These are phyloP conservation scores for Coemansia sp. DNA, from an alignment of 192 early-diverging fungal genomes.

Conservation along the genomic window DNA sequence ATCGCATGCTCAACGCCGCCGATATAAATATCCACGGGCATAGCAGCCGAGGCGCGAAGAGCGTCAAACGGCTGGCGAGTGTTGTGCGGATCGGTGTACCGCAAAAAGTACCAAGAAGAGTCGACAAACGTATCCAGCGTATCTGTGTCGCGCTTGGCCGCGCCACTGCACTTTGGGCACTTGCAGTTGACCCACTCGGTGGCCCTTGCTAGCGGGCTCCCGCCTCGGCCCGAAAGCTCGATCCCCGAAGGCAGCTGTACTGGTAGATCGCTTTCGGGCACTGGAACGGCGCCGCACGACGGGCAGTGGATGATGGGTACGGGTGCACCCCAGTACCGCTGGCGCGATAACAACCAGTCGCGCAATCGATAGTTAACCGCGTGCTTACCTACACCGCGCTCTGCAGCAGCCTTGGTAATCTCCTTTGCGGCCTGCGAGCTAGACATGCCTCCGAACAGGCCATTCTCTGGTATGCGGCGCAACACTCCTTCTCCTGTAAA, in stretches of 20 bases:
- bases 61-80: slow-evolving; percentile 54
- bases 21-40: slow-evolving; percentile 93
- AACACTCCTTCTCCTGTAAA: slow-evolving; percentile 64
- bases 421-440: slow-evolving; percentile 60
- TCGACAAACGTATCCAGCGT: slow-evolving; percentile 99
- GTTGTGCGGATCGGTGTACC: slow-evolving; percentile 81
- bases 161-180: slow-evolving; percentile 73
- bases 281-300: slow-evolving; percentile 79
- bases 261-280: slow-evolving; percentile 79
- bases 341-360: slow-evolving; percentile 95
- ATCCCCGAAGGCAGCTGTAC: slow-evolving; percentile 67
- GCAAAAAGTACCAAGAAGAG: slow-evolving; percentile 95
- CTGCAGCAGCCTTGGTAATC: slow-evolving; percentile 57
- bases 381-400: slow-evolving; percentile 53
- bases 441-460: slow-evolving; percentile 63
- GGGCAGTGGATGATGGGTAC: slow-evolving; percentile 92
- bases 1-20: slow-evolving; percentile 96
- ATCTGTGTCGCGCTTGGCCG: slow-evolving; percentile 82
- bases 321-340: slow-evolving; percentile 96
- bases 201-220: slow-evolving; percentile 65
- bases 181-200: slow-evolving; percentile 72
- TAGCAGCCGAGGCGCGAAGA: slow-evolving; percentile 52
- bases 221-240: slow-evolving; percentile 64
- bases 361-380: slow-evolving; percentile 75
- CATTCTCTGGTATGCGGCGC: slow-evolving; percentile 49